phyloP scores from a whole-genome alignment of 1,284 basidiomycete genomes.

The Irpex lacteus region DNA sequence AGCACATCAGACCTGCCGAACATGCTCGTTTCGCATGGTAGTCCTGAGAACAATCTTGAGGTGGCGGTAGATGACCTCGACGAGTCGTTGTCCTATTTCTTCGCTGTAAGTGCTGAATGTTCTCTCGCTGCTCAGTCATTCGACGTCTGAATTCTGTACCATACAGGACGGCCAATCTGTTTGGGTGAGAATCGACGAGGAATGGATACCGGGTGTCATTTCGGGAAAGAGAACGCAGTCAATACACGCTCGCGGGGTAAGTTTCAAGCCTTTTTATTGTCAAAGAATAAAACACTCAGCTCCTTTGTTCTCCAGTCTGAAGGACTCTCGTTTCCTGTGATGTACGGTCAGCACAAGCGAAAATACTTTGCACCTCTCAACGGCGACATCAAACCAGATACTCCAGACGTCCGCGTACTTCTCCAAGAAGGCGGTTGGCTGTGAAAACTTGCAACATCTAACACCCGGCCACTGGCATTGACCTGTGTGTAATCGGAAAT shows the following conservation, averaged over 20 bases:
- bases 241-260: slow-evolving; percentile 14
- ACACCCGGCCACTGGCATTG: background rate
- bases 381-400: slow-evolving; percentile 61
- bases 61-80: slow-evolving; percentile 16
- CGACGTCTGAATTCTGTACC: background rate
- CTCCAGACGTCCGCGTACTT: slow-evolving; percentile 34
- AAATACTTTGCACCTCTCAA: slow-evolving; percentile 59
- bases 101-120: slow-evolving; percentile 12
- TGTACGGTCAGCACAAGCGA: slow-evolving; percentile 37
- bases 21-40: background rate
- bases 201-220: slow-evolving; percentile 16
- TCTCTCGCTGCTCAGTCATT: background rate
- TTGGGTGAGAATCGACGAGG: slow-evolving; percentile 16
- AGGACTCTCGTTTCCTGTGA: slow-evolving; percentile 50
- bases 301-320: slow-evolving; percentile 30
- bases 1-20: background rate
- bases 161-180: slow-evolving; percentile 16
- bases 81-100: slow-evolving; percentile 15
- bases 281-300: background rate
- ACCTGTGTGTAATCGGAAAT: background rate
- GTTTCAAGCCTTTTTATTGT: background rate
- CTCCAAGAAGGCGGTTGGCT: slow-evolving; percentile 45
- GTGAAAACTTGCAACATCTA: background rate
- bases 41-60: background rate
- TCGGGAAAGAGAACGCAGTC: slow-evolving; percentile 15